A percentile compares a stretch with the other conserved stretches of the same genome.
Conservation (phyloP, 306 rosid genomes). For the Prunus kanzakura region DNA sequence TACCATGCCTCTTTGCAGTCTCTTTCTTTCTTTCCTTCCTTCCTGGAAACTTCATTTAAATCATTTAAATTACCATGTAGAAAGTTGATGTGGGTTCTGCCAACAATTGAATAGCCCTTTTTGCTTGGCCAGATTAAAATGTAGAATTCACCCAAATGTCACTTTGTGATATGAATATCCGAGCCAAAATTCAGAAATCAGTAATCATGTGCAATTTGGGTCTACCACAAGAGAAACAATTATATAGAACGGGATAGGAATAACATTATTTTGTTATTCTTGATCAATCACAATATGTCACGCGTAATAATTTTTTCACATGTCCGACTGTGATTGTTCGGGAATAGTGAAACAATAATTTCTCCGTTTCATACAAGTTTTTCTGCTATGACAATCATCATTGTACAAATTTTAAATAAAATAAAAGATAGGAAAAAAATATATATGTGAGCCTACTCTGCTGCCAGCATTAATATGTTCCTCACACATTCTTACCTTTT, state of each 20-base stretch:
- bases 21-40: neutral
- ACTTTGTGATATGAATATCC: neutral
- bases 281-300: too few relatives aligned
- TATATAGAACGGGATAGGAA: too few relatives aligned
- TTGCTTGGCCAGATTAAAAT: neutral
- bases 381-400: neutral
- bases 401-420: too few relatives aligned
- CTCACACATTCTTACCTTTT: too few relatives aligned
- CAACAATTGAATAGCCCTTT: neutral
- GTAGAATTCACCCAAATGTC: neutral
- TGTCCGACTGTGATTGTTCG: fast-evolving
- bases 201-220: neutral
- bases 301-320: fast-evolving
- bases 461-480: too few relatives aligned
- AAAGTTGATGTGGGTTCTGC: neutral
- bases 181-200: neutral
- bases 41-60: neutral
- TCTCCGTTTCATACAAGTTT: too few relatives aligned
- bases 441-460: too few relatives aligned
- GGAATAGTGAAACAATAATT: too few relatives aligned
- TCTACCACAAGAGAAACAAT: neutral
- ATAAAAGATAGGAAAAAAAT: too few relatives aligned
- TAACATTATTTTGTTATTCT: fast-evolving
- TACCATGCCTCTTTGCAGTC: neutral
- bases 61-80: too few relatives aligned